Percentiles rank a stretch among this genome's conserved stretches.
Evolutionary conservation across 2,329 filamentous ascomycete genomes (phyloP).

Genomic region (Penicillium psychrosexuale): DNA sequence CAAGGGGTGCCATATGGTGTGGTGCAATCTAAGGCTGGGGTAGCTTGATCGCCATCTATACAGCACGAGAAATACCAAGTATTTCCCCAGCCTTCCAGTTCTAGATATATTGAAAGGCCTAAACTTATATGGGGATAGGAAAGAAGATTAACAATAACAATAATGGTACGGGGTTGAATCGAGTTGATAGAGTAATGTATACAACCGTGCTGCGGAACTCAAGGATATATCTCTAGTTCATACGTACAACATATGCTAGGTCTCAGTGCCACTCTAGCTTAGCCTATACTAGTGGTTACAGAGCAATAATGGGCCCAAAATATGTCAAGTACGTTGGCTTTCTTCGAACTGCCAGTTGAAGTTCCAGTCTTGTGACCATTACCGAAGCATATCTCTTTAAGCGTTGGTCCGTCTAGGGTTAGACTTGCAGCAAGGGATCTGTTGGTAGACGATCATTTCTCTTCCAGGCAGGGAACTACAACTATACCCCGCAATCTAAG

Average conservation of each 20-base stretch:
- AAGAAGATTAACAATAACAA: background rate
- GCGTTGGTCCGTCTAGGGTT: background rate
- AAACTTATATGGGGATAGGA: background rate
- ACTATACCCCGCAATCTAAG: slow-evolving; percentile 3
- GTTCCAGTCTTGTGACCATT: background rate
- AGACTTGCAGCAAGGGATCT: background rate
- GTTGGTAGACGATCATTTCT: background rate
- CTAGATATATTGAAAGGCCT: background rate
- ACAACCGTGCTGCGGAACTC: background rate
- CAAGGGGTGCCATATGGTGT: slow-evolving; percentile 15
- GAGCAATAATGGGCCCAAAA: background rate
- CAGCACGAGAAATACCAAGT: background rate
- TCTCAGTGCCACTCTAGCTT: background rate
- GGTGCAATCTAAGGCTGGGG: background rate
- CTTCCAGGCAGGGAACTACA: background rate
- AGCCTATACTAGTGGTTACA: background rate
- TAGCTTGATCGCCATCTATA: slow-evolving; percentile 3
- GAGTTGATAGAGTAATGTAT: background rate
- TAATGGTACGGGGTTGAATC: too few species aligned
- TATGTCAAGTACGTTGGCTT: background rate
- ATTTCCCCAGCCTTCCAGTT: background rate
- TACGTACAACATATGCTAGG: background rate
- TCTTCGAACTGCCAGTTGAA: too few species aligned
- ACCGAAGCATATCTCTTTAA: background rate
- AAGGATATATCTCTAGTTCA: background rate